These are phyloP conservation scores for Kurtzmaniella fragi DNA, from an alignment of 805 yeast species.

Conservation along the genomic window DNA sequence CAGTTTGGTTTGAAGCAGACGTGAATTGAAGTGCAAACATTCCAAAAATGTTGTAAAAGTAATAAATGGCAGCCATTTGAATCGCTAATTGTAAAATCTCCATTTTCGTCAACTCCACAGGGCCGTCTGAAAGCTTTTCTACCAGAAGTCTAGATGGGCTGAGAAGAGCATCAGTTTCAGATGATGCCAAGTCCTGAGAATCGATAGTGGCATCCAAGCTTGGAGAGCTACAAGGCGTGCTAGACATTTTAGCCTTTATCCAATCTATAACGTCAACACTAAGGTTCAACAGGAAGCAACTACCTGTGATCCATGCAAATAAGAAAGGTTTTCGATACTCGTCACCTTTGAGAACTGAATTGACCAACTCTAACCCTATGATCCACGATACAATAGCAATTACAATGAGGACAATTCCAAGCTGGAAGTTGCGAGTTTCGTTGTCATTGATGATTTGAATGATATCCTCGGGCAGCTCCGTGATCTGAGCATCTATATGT, in stretches of 20 bases:
- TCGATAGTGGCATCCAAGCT: neutral
- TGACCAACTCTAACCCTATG: constrained; percentile 44
- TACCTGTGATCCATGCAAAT: constrained; percentile 44
- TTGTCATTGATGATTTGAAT: constrained; percentile 32
- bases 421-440: constrained; percentile 39
- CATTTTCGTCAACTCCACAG: constrained; percentile 13
- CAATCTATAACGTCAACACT: constrained; percentile 26
- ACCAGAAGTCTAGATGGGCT: constrained; percentile 1
- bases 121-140: constrained; percentile 6
- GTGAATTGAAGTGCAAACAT: constrained; percentile 44
- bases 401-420: constrained; percentile 39
- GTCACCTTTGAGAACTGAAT: constrained; percentile 43
- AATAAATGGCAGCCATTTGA: constrained; percentile 39
- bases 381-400: constrained; percentile 45
- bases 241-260: neutral
- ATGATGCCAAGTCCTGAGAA: neutral
- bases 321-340: constrained; percentile 46
- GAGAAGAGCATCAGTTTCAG: constrained; percentile 1
- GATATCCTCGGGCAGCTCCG: constrained; percentile 18
- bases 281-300: constrained; percentile 42
- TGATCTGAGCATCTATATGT: constrained; percentile 5
- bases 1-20: constrained; percentile 49
- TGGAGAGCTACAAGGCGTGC: neutral
- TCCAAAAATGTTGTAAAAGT: constrained; percentile 33
- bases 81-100: constrained; percentile 34